Conservation (phyloP, 129 eudicot species). For the Ambrosia trifida region DNA sequence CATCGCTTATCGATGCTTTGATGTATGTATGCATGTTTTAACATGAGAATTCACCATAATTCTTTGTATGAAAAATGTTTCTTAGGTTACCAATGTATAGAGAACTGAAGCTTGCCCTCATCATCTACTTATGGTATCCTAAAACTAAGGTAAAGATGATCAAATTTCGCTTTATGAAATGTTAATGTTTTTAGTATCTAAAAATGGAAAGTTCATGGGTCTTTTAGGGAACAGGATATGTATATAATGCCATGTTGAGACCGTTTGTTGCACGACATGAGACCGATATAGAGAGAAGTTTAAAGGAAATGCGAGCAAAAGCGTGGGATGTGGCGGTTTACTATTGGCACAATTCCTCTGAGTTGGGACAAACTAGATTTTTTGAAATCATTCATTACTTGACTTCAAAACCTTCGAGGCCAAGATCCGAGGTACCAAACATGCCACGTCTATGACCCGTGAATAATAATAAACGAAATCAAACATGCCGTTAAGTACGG, state of each 20-base stretch:
- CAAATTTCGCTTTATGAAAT: not conserved
- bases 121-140: constrained; percentile 94
- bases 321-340: constrained; percentile 84
- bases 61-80: constrained; percentile 9
- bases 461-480: not conserved
- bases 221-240: constrained; percentile 70
- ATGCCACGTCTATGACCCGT: too few species aligned
- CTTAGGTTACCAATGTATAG: constrained; percentile 91
- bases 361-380: constrained; percentile 63
- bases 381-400: constrained; percentile 60
- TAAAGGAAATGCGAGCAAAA: constrained; percentile 61
- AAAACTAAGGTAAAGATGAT: constrained; percentile 66
- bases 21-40: constrained; percentile 4
- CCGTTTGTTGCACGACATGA: constrained; percentile 73
- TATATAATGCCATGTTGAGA: constrained; percentile 63
- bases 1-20: not conserved
- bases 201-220: constrained; percentile 10
- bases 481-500: not conserved
- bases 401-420: constrained; percentile 47
- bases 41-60: not conserved
- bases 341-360: constrained; percentile 80
- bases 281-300: constrained; percentile 69
- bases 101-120: constrained; percentile 79
- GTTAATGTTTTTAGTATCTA: not conserved
- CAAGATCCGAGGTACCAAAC: constrained; percentile 54